phyloP scores from a whole-genome alignment of 768 basidiomycete species.

The Antrodiella citrinella region DNA sequence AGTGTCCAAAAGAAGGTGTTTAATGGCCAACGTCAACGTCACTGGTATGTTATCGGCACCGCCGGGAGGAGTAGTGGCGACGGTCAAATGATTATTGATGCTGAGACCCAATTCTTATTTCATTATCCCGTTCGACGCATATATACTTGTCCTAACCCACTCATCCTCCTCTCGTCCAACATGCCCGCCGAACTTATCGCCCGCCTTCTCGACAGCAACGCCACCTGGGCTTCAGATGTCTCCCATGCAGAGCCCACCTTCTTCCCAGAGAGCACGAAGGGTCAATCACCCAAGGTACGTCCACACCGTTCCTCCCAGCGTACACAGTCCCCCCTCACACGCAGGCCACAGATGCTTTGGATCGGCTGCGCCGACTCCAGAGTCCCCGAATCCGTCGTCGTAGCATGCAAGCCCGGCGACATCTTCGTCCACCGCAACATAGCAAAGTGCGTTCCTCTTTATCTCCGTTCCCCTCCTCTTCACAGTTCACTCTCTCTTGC shows the following conservation, averaged over 20 bases:
- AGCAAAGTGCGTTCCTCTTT: conserved; percentile 58
- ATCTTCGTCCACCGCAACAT: conserved; percentile 78
- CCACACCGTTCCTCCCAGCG: background rate
- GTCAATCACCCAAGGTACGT: conserved; percentile 58
- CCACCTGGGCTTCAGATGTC: conserved; percentile 63
- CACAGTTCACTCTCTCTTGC: background rate
- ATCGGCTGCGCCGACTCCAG: conserved; percentile 72
- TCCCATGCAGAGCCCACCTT: conserved; percentile 49
- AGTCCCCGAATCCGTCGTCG: conserved; percentile 65
- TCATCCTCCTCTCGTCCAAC: too few species aligned
- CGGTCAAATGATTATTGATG: too few species aligned
- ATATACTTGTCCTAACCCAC: too few species aligned
- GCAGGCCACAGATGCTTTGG: conserved; percentile 45
- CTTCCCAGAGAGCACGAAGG: conserved; percentile 50
- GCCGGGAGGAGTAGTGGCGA: too few species aligned
- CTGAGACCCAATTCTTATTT: too few species aligned
- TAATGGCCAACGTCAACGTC: too few species aligned
- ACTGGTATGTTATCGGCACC: too few species aligned
- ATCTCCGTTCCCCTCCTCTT: background rate
- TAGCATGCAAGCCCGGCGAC: conserved; percentile 54
- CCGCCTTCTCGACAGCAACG: conserved; percentile 42
- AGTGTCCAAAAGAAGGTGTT: too few species aligned
- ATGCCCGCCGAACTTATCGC: background rate
- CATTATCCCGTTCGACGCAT: too few species aligned
- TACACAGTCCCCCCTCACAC: background rate